Evolutionary conservation across 2,329 filamentous ascomycete species (phyloP).

Genomic region (Leptographium flavum): DNA sequence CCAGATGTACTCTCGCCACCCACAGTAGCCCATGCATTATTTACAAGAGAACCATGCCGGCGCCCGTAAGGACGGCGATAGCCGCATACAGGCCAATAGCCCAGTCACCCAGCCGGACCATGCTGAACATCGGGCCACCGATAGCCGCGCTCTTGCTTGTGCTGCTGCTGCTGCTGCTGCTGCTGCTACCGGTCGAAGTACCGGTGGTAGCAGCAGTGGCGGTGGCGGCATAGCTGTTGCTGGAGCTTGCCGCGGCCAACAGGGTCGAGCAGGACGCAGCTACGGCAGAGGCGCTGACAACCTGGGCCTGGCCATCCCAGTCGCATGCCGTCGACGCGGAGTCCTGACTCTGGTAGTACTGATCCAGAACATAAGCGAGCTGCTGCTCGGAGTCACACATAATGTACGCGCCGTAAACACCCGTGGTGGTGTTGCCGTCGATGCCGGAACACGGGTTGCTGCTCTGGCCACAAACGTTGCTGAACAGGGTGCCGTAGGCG

Average conservation of each 20-base stretch:
- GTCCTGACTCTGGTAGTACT: conserved; percentile 51
- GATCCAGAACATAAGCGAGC: conserved; percentile 59
- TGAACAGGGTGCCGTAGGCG: conserved; percentile 56
- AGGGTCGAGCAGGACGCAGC: conserved; percentile 41
- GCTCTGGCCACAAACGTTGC: conserved; percentile 51
- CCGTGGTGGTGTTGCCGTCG: conserved; percentile 48
- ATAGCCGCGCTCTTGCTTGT: conserved; percentile 23
- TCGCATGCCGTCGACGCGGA: conserved; percentile 46
- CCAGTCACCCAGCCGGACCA: conserved; percentile 32
- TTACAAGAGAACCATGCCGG: conserved; percentile 40
- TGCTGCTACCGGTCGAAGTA: conserved; percentile 12
- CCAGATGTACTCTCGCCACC: neutral
- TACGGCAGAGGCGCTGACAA: conserved; percentile 31
- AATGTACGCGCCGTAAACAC: conserved; percentile 61
- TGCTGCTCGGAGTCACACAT: conserved; percentile 61
- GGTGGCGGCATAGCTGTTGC: conserved; percentile 30
- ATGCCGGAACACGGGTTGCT: conserved; percentile 52
- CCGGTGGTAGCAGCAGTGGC: conserved; percentile 30
- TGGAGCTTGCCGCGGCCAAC: conserved; percentile 48
- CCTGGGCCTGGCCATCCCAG: conserved; percentile 53
- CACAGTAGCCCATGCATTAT: too few species aligned
- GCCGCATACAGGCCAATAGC: conserved; percentile 35
- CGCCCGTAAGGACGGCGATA: conserved; percentile 37
- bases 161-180: conserved; percentile 12
- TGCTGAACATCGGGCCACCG: conserved; percentile 20